Percentiles rank a stretch among this genome's conserved stretches.
Conservation (phyloP, 352 stramenopile species). For the Phytophthora sojae region DNA sequence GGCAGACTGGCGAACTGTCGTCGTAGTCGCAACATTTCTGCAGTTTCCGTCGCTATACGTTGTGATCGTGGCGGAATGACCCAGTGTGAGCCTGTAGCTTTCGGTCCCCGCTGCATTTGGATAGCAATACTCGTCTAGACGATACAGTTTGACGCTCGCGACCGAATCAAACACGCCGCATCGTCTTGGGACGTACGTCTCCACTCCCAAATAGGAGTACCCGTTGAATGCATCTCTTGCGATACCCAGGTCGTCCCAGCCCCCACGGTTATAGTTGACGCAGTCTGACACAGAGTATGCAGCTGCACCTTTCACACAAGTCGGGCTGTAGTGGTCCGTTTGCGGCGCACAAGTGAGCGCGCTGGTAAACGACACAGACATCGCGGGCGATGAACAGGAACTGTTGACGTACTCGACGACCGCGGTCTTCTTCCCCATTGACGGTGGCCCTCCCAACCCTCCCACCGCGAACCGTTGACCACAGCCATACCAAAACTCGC, state of each 20-base stretch:
- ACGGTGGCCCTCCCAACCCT: constrained; percentile 1
- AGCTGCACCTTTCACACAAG: neutral
- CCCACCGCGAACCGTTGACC: constrained; percentile 5
- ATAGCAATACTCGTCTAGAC: constrained; percentile 12
- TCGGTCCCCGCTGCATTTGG: constrained; percentile 3
- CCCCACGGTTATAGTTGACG: neutral
- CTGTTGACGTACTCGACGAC: constrained; percentile 10
- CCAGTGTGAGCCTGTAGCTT: constrained; percentile 8
- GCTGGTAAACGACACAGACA: neutral
- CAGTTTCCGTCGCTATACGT: constrained; percentile 5
- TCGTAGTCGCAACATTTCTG: neutral
- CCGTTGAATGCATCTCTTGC: neutral
- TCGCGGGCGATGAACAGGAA: neutral
- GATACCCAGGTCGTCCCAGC: constrained; percentile 15
- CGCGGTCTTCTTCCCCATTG: constrained; percentile 11
- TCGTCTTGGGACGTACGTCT: constrained; percentile 6
- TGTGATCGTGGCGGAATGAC: constrained; percentile 2
- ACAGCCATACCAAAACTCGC: constrained; percentile 6
- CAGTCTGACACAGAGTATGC: constrained; percentile 19
- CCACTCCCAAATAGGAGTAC: constrained; percentile 5
- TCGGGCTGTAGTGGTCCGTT: constrained; percentile 2
- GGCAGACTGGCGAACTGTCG: neutral
- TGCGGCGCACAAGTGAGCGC: constrained; percentile 7
- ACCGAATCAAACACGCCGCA: neutral
- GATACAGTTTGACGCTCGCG: constrained; percentile 1